phyloP scores from a whole-genome alignment of 2,329 filamentous ascomycete species.

The Sarocladium kiliense region DNA sequence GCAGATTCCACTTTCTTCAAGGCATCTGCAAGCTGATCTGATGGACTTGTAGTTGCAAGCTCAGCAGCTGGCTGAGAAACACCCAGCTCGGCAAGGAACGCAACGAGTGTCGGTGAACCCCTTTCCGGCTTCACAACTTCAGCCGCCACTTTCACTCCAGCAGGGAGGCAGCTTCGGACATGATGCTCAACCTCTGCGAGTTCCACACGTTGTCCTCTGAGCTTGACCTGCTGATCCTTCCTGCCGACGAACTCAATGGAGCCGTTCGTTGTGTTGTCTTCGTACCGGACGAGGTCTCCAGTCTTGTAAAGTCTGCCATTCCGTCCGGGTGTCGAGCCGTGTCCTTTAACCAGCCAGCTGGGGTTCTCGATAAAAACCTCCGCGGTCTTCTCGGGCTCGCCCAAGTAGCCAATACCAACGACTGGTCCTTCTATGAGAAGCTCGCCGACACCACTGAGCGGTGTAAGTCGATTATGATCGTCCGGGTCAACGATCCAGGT shows the following conservation, averaged over 20 bases:
- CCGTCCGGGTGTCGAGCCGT: conserved; percentile 28
- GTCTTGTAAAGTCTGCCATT: conserved; percentile 51
- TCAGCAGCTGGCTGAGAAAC: conserved; percentile 11
- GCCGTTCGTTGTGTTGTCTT: conserved; percentile 43
- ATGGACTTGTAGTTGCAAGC: conserved; percentile 22
- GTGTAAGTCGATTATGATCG: conserved; percentile 39
- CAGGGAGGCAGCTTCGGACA: conserved; percentile 38
- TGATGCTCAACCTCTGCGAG: conserved; percentile 49
- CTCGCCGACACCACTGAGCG: conserved; percentile 45
- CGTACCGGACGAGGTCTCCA: conserved; percentile 53
- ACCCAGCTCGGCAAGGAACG: conserved; percentile 32
- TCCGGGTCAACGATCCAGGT: conserved; percentile 48
- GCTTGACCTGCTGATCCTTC: conserved; percentile 64
- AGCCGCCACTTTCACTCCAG: conserved; percentile 36
- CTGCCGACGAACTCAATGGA: conserved; percentile 54
- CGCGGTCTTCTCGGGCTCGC: conserved; percentile 51
- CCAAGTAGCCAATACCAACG: conserved; percentile 59
- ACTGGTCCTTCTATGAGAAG: conserved; percentile 52
- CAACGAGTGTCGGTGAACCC: conserved; percentile 39
- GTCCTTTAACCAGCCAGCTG: conserved; percentile 41
- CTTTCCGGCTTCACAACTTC: conserved; percentile 44
- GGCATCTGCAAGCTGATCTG: conserved; percentile 24
- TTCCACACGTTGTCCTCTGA: conserved; percentile 61
- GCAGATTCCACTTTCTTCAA: conserved; percentile 25
- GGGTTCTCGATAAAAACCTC: conserved; percentile 53